Percentiles rank a stretch among this genome's conserved stretches.
phyloP scores from a whole-genome alignment of 306 rosid genomes.

The Trifolium fragiferum region DNA sequence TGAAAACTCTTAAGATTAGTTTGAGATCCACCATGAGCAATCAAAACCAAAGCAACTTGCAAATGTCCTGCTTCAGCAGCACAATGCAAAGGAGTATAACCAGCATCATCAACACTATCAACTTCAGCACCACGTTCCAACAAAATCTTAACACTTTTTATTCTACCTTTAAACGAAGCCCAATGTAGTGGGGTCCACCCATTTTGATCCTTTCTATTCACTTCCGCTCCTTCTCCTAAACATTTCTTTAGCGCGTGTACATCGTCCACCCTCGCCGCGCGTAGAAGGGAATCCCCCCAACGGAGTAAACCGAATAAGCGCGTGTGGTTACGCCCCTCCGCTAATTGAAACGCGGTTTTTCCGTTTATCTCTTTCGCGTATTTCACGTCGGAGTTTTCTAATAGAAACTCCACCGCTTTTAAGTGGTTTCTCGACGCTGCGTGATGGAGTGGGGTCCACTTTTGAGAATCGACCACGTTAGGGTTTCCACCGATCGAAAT shows the following conservation, averaged over 20 bases:
- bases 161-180: slow-evolving; percentile 84
- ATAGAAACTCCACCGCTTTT: slow-evolving; percentile 55
- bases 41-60: slow-evolving; percentile 59
- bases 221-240: slow-evolving; percentile 63
- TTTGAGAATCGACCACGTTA: slow-evolving; percentile 48
- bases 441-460: slow-evolving; percentile 74
- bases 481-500: slow-evolving; percentile 61
- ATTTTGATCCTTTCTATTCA: slow-evolving; percentile 72
- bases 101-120: slow-evolving; percentile 64
- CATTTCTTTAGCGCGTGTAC: slow-evolving; percentile 58
- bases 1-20: slow-evolving; percentile 43
- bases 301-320: slow-evolving; percentile 56
- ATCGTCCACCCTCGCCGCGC: slow-evolving; percentile 70
- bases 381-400: slow-evolving; percentile 61
- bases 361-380: slow-evolving; percentile 57
- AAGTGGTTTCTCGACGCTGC: slow-evolving; percentile 70
- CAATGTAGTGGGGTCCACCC: slow-evolving; percentile 92
- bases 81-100: slow-evolving; percentile 71
- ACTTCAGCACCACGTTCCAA: slow-evolving; percentile 69
- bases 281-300: slow-evolving; percentile 58
- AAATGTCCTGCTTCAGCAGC: slow-evolving; percentile 78
- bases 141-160: slow-evolving; percentile 67
- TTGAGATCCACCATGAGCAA: slow-evolving; percentile 59
- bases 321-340: slow-evolving; percentile 56
- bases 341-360: slow-evolving; percentile 62